These are phyloP conservation scores for Gnetum montanum DNA, from an alignment of 75 land plant species.

Conservation along the genomic window DNA sequence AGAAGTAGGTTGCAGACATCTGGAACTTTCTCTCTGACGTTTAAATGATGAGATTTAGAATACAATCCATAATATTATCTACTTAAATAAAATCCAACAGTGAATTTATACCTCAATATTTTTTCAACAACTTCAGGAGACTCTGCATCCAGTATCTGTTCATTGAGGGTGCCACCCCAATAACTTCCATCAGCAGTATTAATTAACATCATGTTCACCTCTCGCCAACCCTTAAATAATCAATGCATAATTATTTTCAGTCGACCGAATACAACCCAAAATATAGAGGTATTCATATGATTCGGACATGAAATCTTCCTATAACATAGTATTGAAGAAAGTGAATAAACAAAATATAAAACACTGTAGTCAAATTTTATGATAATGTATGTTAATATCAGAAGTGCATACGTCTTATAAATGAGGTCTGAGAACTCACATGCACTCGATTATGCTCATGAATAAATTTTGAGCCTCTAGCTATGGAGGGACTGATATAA, in stretches of 20 bases:
- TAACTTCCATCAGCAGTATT: constrained; percentile 38
- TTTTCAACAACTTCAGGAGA: constrained; percentile 16
- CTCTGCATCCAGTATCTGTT: constrained; percentile 14
- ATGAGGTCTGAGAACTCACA: constrained; percentile 5
- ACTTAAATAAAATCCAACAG: too few species aligned
- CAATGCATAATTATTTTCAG: too few species aligned
- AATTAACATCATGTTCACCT: constrained; percentile 11
- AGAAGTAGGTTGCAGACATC: constrained; percentile 20
- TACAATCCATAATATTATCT: too few species aligned
- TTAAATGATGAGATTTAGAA: neutral
- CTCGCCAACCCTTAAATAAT: too few species aligned
- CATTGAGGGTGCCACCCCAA: constrained; percentile 31
- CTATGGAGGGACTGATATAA: constrained; percentile 19
- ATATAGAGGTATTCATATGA: too few species aligned
- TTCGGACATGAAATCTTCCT: too few species aligned
- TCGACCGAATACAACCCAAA: too few species aligned
- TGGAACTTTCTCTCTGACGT: constrained; percentile 23
- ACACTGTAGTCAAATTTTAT: too few species aligned
- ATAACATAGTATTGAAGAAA: too few species aligned
- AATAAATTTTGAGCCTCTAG: constrained; percentile 16
- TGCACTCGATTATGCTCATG: constrained; percentile 26
- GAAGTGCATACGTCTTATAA: too few species aligned
- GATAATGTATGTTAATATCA: too few species aligned
- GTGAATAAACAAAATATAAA: too few species aligned
- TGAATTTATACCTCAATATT: constrained; percentile 12